Conservation (phyloP, 306 rosid species). For the Quercus glauca region DNA sequence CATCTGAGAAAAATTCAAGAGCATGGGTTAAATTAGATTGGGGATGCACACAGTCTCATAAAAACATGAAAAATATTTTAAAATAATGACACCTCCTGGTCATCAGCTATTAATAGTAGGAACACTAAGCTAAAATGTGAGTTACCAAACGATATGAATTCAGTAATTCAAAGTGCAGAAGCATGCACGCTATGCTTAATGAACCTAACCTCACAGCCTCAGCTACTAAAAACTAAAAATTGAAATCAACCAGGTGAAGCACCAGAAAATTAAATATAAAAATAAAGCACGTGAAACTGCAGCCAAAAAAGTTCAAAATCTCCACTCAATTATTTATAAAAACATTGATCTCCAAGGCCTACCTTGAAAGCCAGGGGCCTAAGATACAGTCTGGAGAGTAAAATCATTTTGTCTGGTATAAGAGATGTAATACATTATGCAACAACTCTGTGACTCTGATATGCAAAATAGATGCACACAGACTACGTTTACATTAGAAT, state of each 20-base stretch:
- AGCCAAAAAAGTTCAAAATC: neutral
- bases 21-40: conserved; percentile 22
- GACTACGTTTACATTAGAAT: neutral
- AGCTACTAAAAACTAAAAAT: neutral
- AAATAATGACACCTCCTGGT: neutral
- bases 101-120: neutral
- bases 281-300: neutral
- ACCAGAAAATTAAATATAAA: neutral
- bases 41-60: conserved; percentile 5
- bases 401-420: neutral
- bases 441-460: neutral
- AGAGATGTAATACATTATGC: neutral
- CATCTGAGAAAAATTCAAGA: conserved; percentile 58
- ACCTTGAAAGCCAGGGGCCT: neutral
- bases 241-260: neutral
- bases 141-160: neutral
- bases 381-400: neutral
- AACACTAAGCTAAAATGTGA: neutral
- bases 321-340: neutral
- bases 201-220: neutral
- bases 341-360: neutral
- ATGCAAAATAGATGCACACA: neutral
- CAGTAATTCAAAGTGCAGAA: neutral
- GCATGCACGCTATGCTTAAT: neutral
- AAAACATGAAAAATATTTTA: neutral